Base-by-base conservation (phyloP, 208 protist genomes). In the Histomonas meleagridis region DNA sequence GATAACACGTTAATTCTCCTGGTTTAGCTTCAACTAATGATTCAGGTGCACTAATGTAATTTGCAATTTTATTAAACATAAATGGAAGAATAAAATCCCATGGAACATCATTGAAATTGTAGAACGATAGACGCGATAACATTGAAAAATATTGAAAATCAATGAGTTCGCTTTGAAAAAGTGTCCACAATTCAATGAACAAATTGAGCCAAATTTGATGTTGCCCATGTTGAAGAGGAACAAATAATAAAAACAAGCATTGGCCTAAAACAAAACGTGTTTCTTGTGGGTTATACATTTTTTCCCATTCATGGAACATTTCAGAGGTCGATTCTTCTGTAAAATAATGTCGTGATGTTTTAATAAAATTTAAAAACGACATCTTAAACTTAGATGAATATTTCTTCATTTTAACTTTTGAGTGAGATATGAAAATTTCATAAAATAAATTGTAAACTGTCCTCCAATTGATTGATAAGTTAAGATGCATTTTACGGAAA, bases 101-200 rank as follows among this genome's bases (percentile, higher is more conserved):
- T 38, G 76, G 76, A 86, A 86, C 38, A 86, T 86, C 76, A 32
- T 86, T 28, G 46, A 40, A 86, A 35, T 46, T 46, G 18, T 55
- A 48, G 28, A 40, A 46, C 14, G 76, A 86, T 55, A 86, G 55
- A 12, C 76, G 5, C 4, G 76, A 40, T 38, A 86, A 86, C 9
- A 86, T 14, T 26, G 43, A 43, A 5, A 86, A 86, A 35, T 55
- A 86, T 86, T 86, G 76, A 86, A 51, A 86, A 35, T 86, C 76
- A 48, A 55, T 55, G 46, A 10, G 28, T 2, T 51, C 46, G 16
- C 16, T 51, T 55, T 46, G 23, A n/a, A 40, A 86, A 51, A 86
- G 26, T 51, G 76, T 86, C 76, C 76, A 86, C 32, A 86, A n/a
- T 55, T 86, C 46, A 23, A 43, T 32, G 38, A 86, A 86, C 38